Base-by-base conservation (phyloP, 805 yeast species). In the Candida parachauliodes region DNA sequence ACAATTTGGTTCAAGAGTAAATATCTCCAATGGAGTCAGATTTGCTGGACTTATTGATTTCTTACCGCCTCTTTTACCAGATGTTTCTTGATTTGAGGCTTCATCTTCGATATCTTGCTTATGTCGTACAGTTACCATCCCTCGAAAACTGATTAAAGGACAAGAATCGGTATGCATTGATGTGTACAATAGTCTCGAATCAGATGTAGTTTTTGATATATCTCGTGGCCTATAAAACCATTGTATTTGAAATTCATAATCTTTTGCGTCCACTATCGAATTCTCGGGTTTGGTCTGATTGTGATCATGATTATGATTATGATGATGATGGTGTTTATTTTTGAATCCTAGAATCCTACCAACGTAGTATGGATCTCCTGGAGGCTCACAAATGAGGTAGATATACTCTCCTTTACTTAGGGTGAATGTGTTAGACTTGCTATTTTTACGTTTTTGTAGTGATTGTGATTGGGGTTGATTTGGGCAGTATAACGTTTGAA, bases 161-260 rank as follows among this genome's bases (percentile, higher is more conserved):
- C 96, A 87, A 5, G 77, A 65, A 55, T 86, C 96, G 20, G 85
- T 76, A 53, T 89, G 95, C 79, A 88, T 76, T 0, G 96, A 84
- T 0, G 93, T 93, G 54, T 71, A 88, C 7, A 91, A 60, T 33
- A 85, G 58, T 39, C 98, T 70, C 8, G 96, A 74, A 58, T 88
- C 95, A 2, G 68, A 54, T 2, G 82, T 61, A 19, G 74, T 71
- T 39, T 81, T 76, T 41, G 83, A 78, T 25, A 89, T 82, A 54
- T 88, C 97, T 41, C 89, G 63, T 1, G 96, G 91, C 34, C 98
- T 70, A 54, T 88, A 87, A 59, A 82, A 83, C 97, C 97, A 89
- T 60, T 89, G 89, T 46, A 91, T 80, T 43, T 79, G 80, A 47
- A 87, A 77, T 41, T 61, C 54, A 55, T 68, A 83, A 35, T 70